phyloP scores from a whole-genome alignment of 352 stramenopile species.

The Lagenidium giganteum region DNA sequence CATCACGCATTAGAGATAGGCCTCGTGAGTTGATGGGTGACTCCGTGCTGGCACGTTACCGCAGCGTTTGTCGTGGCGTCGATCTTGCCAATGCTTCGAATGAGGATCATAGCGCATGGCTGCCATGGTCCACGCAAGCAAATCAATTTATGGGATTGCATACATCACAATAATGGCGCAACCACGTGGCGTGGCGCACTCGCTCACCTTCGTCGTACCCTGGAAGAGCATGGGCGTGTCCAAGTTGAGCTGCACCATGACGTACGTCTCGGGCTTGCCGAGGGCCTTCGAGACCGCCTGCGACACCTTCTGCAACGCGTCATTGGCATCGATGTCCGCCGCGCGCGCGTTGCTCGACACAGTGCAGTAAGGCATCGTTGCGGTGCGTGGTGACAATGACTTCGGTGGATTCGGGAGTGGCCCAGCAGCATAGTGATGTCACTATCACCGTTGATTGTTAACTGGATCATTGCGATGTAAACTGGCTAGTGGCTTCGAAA shows the following conservation, averaged over 20 bases:
- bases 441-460: too few species aligned
- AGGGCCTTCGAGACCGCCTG: conserved; percentile 31
- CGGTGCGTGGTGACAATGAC: too few species aligned
- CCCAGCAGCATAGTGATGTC: too few species aligned
- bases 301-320: conserved; percentile 32
- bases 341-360: conserved; percentile 48
- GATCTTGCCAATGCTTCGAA: conserved; percentile 50
- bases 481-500: too few species aligned
- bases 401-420: too few species aligned
- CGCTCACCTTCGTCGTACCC: conserved; percentile 33
- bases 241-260: conserved; percentile 54
- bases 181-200: not conserved
- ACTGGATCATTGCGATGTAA: too few species aligned
- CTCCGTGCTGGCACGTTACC: conserved; percentile 13
- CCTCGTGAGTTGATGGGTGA: too few species aligned
- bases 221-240: conserved; percentile 52
- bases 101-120: conserved; percentile 50
- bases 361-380: conserved; percentile 49
- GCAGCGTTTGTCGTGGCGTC: conserved; percentile 39
- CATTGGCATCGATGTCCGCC: conserved; percentile 19
- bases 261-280: conserved; percentile 42
- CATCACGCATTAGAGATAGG: too few species aligned
- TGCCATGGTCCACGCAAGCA: conserved; percentile 8
- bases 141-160: too few species aligned
- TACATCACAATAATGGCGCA: too few species aligned